Evolutionary conservation across 179 eudicot genomes (phyloP), one percentile per base, ranked within the genome.

Genomic region (Camellia oleifera): DNA sequence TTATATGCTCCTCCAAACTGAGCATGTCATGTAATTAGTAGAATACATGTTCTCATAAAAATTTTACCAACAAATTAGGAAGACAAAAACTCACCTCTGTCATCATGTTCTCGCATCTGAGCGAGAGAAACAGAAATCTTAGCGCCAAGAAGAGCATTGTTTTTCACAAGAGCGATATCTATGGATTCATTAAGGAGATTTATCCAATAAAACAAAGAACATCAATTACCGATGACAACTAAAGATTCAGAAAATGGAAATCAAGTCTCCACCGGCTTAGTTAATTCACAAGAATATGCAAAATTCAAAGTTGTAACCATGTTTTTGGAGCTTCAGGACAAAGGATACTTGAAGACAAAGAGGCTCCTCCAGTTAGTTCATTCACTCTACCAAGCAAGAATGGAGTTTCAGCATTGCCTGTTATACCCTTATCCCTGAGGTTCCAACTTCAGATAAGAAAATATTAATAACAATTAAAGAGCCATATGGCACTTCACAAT

Each of bases 281-380:
- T 74, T 60, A 67, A 17, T 53, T 67, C 48, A 68, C 23, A 10
- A 17, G 5, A 52, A 20, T 50, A 23, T 56, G 53, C 42, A 6
- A 69, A 23, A 10, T 3, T n/a, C 3, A n/a, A 40, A 62, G 12
- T 14, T 66, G 4, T 23, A 44, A 56, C 52, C 32, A 17, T 1
- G 46, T 15, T 54, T 57, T 53, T 20, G 32, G 46, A 54, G 66
- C 58, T 80, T 69, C 50, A 74, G n/a, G 79, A 23, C 57, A 77
- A 86, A 91, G 99, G 97, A 96, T 97, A 96, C 98, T 97, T 76
- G 99, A 85, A 88, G 92, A 89, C 80, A 97, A 82, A 70, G 99
- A 97, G 40, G 97, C 98, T 89, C 99, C 98, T 69, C 98, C 97
- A 54, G 98, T 97, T 69, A 97, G 86, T 79, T 88, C 90, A 73